Base-by-base conservation (phyloP, 2,329 filamentous ascomycete genomes). In the Ophiosphaerella korrae region DNA sequence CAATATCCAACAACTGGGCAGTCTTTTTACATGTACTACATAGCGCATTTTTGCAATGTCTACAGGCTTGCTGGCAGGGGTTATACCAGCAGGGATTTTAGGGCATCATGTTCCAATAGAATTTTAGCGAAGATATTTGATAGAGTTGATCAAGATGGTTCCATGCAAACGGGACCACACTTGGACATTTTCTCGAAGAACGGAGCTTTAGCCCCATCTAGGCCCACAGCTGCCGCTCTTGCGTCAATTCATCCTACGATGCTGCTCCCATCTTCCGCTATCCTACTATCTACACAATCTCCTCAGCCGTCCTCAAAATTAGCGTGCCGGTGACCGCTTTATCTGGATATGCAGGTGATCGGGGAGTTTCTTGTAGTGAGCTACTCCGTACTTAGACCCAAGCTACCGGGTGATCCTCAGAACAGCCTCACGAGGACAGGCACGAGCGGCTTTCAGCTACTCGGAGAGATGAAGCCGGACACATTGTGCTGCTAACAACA, bases 241-340 rank as follows among this genome's bases (percentile, higher is more conserved):
- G 48, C 53, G 52, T 55, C 55, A 56, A 37, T 42, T 24, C 37
- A 29, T 42, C 55, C 48, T 50, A 48, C 42, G 42, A 56, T 56
- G 50, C 7, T 29, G 11, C 26, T 29, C 26, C 26, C 9, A 29
- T 29, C 26, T 29, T 29, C 5, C 26, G 11, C 26, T 29, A 29
- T 29, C 11, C 26, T 11, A 29, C 26, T 29, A 29, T 29, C 11
- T 29, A 29, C 26, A 29, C 26, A 29, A 29, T 29, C 26, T 29
- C 26, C 3, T 29, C 7, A 9, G 26, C 26, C 8, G 34, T 36
- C 16, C 34, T n/a, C 33, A 35, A 35, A 18, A n/a, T 35, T 18
- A 12, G 16, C 16, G 13, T n/a, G 7, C 16, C n/a, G 23, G 24
- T 31, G 7, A 14, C 34, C 6, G 7, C 24, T 9, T 41, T 18